Percentiles rank a stretch among this genome's conserved stretches.
These are phyloP conservation scores for Podosphaera leucotricha DNA, from an alignment of 2,329 filamentous ascomycete species.

Conservation along the genomic window DNA sequence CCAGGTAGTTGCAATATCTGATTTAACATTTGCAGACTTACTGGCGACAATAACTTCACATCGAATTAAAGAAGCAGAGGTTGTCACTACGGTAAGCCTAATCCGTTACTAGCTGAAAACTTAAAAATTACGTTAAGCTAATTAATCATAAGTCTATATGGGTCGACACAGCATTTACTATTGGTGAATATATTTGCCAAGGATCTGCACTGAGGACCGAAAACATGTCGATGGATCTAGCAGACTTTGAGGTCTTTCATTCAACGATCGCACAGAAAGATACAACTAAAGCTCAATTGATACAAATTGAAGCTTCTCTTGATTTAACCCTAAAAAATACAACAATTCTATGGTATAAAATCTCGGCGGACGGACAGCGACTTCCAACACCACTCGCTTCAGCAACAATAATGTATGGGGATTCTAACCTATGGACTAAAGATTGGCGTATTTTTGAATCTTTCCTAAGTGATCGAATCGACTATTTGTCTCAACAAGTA, in stretches of 20 bases:
- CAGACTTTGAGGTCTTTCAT: conserved; percentile 18
- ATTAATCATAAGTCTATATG: conserved; percentile 22
- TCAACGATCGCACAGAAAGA: conserved; percentile 16
- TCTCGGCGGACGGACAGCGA: neutral
- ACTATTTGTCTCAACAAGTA: neutral
- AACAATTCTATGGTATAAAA: neutral
- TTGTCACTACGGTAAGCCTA: conserved; percentile 19
- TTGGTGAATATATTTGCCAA: conserved; percentile 29
- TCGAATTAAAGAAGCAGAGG: conserved; percentile 4
- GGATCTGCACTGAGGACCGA: conserved; percentile 18
- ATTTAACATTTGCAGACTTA: conserved; percentile 4
- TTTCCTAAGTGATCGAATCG: conserved; percentile 2
- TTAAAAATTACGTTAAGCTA: neutral
- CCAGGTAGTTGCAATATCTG: conserved; percentile 2
- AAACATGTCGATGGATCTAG: conserved; percentile 16
- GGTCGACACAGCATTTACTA: conserved; percentile 34
- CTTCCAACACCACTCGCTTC: neutral
- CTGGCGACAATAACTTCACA: conserved; percentile 2
- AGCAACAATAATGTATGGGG: conserved; percentile 1
- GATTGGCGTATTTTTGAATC: conserved; percentile 1
- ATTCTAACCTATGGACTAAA: conserved; percentile 1
- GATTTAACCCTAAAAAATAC: conserved; percentile 18
- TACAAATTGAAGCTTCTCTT: conserved; percentile 12
- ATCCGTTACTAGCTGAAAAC: neutral
- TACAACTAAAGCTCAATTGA: conserved; percentile 13